A percentile compares a stretch with the other conserved stretches of the same genome.
phyloP scores from a whole-genome alignment of 192 early-diverging fungal genomes.

The Phlyctochytrium bullatum region DNA sequence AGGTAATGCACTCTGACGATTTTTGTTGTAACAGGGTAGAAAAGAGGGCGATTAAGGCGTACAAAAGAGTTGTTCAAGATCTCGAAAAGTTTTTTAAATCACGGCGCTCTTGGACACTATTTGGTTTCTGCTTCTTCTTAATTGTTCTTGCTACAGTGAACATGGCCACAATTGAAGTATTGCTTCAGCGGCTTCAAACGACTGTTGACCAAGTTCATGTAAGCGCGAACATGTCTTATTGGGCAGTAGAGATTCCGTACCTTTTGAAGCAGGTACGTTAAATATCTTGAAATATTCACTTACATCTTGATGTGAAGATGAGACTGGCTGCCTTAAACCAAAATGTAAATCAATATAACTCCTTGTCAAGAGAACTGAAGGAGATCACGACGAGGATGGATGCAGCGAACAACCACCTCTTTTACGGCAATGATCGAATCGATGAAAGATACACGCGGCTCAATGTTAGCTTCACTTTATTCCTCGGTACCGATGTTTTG shows the following conservation, averaged over 20 bases:
- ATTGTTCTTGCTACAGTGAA: background rate
- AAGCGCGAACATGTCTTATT: background rate
- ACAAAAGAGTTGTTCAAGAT: background rate
- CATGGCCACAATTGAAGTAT: background rate
- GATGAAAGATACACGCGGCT: background rate
- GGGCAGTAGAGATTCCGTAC: background rate
- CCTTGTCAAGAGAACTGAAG: background rate
- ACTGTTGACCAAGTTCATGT: background rate
- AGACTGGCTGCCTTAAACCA: background rate
- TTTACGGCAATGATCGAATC: background rate
- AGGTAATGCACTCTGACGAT: background rate
- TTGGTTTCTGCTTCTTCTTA: background rate
- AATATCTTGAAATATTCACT: background rate
- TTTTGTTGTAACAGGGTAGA: background rate
- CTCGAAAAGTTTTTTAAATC: background rate
- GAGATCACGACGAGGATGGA: background rate
- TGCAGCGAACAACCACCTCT: background rate
- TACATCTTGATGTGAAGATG: slow-evolving; percentile 1
- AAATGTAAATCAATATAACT: background rate
- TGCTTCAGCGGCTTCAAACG: background rate
- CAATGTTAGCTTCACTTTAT: background rate
- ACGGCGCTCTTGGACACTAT: background rate
- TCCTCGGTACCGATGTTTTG: background rate
- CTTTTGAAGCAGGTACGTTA: background rate
- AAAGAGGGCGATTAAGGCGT: background rate